Percentiles rank a stretch among this genome's conserved stretches.
Evolutionary conservation across 495 filamentous ascomycete genomes (phyloP).

Genomic region (Penicillium maclennaniae): DNA sequence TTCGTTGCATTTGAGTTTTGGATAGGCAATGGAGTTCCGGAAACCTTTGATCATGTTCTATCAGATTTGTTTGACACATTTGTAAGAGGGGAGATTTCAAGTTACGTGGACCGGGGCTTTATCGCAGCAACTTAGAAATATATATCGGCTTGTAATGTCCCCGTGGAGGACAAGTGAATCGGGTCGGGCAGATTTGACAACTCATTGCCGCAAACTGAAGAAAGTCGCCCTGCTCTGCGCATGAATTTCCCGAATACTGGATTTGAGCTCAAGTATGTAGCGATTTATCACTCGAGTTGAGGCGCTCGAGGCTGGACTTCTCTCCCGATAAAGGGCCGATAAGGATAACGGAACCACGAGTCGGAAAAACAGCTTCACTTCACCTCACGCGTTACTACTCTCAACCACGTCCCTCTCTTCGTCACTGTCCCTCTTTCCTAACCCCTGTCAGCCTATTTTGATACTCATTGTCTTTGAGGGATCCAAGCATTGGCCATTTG

Average conservation of each 20-base stretch:
- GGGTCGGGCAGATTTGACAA: no score
- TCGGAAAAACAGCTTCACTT: conserved; percentile 14
- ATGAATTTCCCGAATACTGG: background rate
- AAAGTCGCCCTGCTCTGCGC: background rate
- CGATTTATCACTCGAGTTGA: background rate
- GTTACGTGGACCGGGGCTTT: no score
- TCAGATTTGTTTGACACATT: background rate
- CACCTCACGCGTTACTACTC: conserved; percentile 3
- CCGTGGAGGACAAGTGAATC: no score
- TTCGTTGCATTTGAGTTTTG: conserved; percentile 1
- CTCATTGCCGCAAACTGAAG: no score
- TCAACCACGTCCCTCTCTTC: background rate
- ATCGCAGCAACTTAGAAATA: background rate
- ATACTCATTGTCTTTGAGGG: background rate
- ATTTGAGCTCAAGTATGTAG: background rate
- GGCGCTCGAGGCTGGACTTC: no score
- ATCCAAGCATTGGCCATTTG: background rate
- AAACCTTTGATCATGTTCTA: background rate
- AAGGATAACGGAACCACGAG: background rate
- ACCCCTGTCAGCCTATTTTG: background rate
- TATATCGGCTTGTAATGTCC: background rate
- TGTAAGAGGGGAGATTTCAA: background rate
- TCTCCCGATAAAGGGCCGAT: conserved; percentile 1
- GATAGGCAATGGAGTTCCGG: conserved; percentile 10
- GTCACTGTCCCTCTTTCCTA: background rate